Conservation (phyloP, 2,329 filamentous ascomycete species). For the Lasiodiplodia theobromae region DNA sequence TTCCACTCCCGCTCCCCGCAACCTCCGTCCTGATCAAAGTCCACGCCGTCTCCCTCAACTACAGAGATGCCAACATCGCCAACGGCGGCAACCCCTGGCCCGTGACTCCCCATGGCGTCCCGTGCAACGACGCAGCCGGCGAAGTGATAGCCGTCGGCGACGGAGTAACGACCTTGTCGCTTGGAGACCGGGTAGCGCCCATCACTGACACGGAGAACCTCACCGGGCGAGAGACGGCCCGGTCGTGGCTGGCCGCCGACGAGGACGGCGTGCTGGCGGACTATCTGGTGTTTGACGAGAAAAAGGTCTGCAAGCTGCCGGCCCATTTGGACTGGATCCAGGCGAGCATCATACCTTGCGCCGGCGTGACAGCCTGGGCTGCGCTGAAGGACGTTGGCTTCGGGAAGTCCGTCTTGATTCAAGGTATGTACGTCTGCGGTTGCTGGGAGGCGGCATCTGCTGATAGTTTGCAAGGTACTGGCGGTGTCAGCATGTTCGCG, state of each 20-base stretch:
- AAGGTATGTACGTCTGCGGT: slow-evolving; percentile 12
- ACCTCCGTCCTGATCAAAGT: slow-evolving; percentile 41
- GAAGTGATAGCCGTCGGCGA: slow-evolving; percentile 17
- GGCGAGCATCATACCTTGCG: slow-evolving; percentile 13
- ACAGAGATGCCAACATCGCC: slow-evolving; percentile 39
- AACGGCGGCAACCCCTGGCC: slow-evolving; percentile 31
- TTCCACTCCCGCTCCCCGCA: slow-evolving; percentile 20
- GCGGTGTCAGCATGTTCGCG: slow-evolving; percentile 5
- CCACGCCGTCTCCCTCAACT: slow-evolving; percentile 31
- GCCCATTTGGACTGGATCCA: not conserved
- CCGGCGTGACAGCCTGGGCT: not conserved
- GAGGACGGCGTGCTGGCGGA: slow-evolving; percentile 8
- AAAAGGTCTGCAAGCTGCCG: not conserved
- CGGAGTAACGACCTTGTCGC: not conserved
- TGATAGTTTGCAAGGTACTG: not conserved
- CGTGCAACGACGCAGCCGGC: slow-evolving; percentile 29
- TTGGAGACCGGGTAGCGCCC: not conserved
- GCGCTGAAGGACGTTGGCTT: not conserved
- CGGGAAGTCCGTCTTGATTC: slow-evolving; percentile 26
- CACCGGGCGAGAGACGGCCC: not conserved
- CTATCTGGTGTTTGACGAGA: not conserved
- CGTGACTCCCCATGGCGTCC: slow-evolving; percentile 26
- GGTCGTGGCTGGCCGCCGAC: slow-evolving; percentile 9
- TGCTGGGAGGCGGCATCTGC: not conserved
- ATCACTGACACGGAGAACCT: slow-evolving; percentile 2